Evolutionary conservation across 306 rosid species (phyloP).

Genomic region (Begonia loranthoides): DNA sequence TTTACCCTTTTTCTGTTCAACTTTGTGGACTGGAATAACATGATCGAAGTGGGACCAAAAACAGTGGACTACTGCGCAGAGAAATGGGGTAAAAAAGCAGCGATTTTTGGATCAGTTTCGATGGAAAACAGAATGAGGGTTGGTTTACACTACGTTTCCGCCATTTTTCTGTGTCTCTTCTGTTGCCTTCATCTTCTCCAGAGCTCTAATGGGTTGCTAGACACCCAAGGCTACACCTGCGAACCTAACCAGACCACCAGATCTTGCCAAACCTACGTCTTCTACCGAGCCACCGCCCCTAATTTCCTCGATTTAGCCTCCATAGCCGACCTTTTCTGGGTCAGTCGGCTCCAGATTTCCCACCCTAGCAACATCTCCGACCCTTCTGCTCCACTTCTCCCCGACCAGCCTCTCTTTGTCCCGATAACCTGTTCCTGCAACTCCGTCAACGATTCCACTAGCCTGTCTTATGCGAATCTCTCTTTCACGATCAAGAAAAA

Average conservation of each 20-base stretch:
- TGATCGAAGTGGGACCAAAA: too few relatives aligned
- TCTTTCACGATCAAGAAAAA: slow-evolving; percentile 27
- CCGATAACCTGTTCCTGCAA: slow-evolving; percentile 72
- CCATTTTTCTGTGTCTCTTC: neutral
- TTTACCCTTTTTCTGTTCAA: too few relatives aligned
- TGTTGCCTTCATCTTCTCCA: neutral
- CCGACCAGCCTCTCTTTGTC: slow-evolving; percentile 42
- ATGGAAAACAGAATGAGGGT: neutral
- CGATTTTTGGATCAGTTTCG: too few relatives aligned
- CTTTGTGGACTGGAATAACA: too few relatives aligned
- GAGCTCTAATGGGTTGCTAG: slow-evolving; percentile 27
- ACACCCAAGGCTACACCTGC: slow-evolving; percentile 51
- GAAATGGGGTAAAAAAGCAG: too few relatives aligned
- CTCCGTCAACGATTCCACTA: slow-evolving; percentile 19
- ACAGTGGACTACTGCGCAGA: too few relatives aligned
- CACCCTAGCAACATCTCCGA: slow-evolving; percentile 51
- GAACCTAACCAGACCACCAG: slow-evolving; percentile 13
- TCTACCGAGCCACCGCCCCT: slow-evolving; percentile 46
- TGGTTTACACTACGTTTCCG: slow-evolving; percentile 1
- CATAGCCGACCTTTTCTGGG: slow-evolving; percentile 60
- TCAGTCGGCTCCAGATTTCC: slow-evolving; percentile 56
- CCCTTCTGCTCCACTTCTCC: slow-evolving; percentile 28
- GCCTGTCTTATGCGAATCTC: slow-evolving; percentile 64
- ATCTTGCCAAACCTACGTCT: slow-evolving; percentile 61
- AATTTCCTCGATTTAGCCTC: slow-evolving; percentile 57